Base-by-base conservation (phyloP, 352 stramenopile genomes). In the Phytophthora europaea region DNA sequence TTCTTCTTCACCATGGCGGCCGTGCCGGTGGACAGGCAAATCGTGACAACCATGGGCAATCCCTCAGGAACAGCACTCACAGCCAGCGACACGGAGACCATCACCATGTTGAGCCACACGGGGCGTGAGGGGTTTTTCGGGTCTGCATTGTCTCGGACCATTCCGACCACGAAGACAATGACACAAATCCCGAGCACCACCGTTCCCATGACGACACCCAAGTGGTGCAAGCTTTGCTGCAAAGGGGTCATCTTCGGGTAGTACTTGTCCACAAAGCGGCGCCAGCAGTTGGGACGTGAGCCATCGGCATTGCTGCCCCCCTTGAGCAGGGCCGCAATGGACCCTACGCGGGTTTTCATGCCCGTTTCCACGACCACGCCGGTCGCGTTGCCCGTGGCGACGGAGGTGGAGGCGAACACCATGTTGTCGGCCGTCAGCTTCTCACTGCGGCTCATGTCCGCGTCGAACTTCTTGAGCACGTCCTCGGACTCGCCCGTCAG, bases 51-150 rank as follows among this genome's bases (percentile, higher is more conserved):
- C 78, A 93, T 91, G 0, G 86, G 86, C 8, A 94, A 70, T n/a
- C 86, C 89, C 63, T 95, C 85, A 0, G 86, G 85, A 5, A 94
- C 79, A 73, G 97, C 76, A 81, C 83, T 85, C 36, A 95, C 78
- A 75, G 81, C 66, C 6, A 95, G 85, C 65, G 93, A 98, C 7
- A 99, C 94, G 4, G 95, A 93, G 26, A 99, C 94, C 73, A 97
- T 98, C 31, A 99, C 91, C 67, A 98, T 98, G 70, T 98, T 94
- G 12, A 99, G 74, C 79, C 83, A 90, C 34, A 99, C 88, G 6
- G 95, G 87, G 18, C 96, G 86, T 31, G 96, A 82, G 13, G 91
- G 87, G 13, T 93, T 78, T 74, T 93, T 91, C 0, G 85, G 83
- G 61, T 93, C 83, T 2, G 73, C 69, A 56, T 90, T 89, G 50